A percentile compares a stretch with the other conserved stretches of the same genome.
Conservation (phyloP, 2,329 filamentous ascomycete genomes). For the Lanzia echinophila region DNA sequence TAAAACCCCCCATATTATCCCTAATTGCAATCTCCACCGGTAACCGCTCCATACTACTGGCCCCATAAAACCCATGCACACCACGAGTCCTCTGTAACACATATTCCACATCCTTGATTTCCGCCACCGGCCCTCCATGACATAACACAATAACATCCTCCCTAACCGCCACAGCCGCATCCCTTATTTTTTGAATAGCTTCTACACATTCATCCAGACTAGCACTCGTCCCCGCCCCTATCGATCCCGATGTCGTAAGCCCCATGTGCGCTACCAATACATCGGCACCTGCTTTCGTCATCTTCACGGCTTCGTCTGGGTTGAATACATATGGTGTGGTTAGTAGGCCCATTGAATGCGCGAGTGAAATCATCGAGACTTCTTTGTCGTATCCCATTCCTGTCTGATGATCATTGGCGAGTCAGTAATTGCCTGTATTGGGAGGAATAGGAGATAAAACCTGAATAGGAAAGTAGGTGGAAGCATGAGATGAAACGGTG, state of each 20-base stretch:
- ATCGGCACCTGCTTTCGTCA: constrained; percentile 60
- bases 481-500: too few species aligned
- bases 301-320: constrained; percentile 51
- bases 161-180: constrained; percentile 50
- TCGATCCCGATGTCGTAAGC: constrained; percentile 56
- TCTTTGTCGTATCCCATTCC: constrained; percentile 63
- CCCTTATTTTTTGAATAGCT: constrained; percentile 56
- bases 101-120: constrained; percentile 55
- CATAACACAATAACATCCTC: constrained; percentile 59
- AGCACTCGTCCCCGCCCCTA: constrained; percentile 56
- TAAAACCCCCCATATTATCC: constrained; percentile 49
- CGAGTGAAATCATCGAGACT: constrained; percentile 58
- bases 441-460: too few species aligned
- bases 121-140: constrained; percentile 63
- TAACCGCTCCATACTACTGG: constrained; percentile 62
- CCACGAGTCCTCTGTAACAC: constrained; percentile 54
- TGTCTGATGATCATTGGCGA: too few species aligned
- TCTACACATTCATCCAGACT: constrained; percentile 57
- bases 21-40: constrained; percentile 62
- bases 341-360: constrained; percentile 52
- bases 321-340: constrained; percentile 68
- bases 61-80: constrained; percentile 66
- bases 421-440: too few species aligned
- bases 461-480: too few species aligned
- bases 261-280: constrained; percentile 64